Base-by-base conservation (phyloP, 805 yeast genomes). In the Kodamaea kaohsiungensis region DNA sequence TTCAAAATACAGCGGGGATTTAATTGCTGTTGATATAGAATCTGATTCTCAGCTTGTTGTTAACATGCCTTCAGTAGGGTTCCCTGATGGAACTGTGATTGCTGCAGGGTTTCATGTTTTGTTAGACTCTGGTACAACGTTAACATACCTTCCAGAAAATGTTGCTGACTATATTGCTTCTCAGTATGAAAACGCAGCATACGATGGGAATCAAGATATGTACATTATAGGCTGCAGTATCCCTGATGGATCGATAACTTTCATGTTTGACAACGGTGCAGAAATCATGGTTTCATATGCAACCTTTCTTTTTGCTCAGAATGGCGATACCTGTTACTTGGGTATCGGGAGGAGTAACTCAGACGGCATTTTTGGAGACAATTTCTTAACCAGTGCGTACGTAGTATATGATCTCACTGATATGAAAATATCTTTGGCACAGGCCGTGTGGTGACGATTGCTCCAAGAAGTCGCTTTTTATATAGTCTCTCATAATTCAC, bases 1-100 rank as follows among this genome's bases (percentile, higher is more conserved):
- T 55, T 76, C 81, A 40, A 87, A 86, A 67, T 86, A 82, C 66
- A 52, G 68, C 0, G 91, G 91, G 15, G 63, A 61, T 2, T 61
- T 78, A 56, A 59, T 57, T 15, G 60, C 72, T 2, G 49, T 52
- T 19, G 48, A 49, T 25, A 40, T 48, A 10, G 33, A 30, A 8
- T 43, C 48, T 9, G 15, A 47, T 15, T 4, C 18, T 2, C 27
- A 33, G 33, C 43, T 52, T 47, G 2, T 30, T 22, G 52, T 52
- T 3, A 40, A 25, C 18, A 16, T 51, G 19, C 18, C 10, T 12
- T 33, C 53, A 13, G 3, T 51, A 12, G 13, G n/a, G 16, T 51
- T 27, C 13, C 46, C 8, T 7, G 53, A 51, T 39, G 46, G 46
- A 7, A 8, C 46, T 6, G 22, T 2, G 12, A 18, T 16, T 1